Evolutionary conservation across 1,284 basidiomycete species (phyloP).

Genomic region (Ustilago lituana): DNA sequence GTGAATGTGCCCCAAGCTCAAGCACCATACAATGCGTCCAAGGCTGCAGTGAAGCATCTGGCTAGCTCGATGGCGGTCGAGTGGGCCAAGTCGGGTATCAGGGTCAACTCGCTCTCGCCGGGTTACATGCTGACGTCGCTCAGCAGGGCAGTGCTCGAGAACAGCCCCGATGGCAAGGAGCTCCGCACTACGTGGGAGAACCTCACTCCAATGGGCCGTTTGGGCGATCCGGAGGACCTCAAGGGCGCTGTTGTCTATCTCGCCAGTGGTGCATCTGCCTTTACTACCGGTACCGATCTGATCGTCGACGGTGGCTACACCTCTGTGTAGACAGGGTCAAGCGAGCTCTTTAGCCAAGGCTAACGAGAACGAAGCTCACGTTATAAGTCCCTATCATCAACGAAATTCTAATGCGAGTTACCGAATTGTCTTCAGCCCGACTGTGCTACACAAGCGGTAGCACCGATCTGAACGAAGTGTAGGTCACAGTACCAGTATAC

Average conservation of each 20-base stretch:
- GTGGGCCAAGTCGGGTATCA: slow-evolving; percentile 85
- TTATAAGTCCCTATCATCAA: too few species aligned
- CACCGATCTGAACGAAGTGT: too few species aligned
- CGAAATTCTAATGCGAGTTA: too few species aligned
- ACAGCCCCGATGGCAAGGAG: slow-evolving; percentile 69
- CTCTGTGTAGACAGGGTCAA: slow-evolving; percentile 15
- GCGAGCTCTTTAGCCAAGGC: too few species aligned
- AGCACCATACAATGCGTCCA: slow-evolving; percentile 93
- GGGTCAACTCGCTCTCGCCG: slow-evolving; percentile 74
- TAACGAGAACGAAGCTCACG: too few species aligned
- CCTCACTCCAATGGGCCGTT: slow-evolving; percentile 82
- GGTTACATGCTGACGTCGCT: slow-evolving; percentile 77
- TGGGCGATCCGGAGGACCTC: slow-evolving; percentile 69
- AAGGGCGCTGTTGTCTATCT: slow-evolving; percentile 82
- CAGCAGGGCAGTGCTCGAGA: slow-evolving; percentile 69
- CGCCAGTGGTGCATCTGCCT: slow-evolving; percentile 82
- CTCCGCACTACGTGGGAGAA: slow-evolving; percentile 79
- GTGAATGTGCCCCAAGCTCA: slow-evolving; percentile 80
- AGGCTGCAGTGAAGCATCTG: slow-evolving; percentile 83
- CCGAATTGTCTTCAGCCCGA: too few species aligned
- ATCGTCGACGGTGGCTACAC: slow-evolving; percentile 84
- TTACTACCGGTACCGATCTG: slow-evolving; percentile 85
- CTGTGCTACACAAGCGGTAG: too few species aligned
- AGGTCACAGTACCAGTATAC: too few species aligned
- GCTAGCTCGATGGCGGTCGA: slow-evolving; percentile 85